These are phyloP conservation scores for Debaryomyces nepalensis DNA, from an alignment of 1,139 yeast genomes.

Conservation along the genomic window DNA sequence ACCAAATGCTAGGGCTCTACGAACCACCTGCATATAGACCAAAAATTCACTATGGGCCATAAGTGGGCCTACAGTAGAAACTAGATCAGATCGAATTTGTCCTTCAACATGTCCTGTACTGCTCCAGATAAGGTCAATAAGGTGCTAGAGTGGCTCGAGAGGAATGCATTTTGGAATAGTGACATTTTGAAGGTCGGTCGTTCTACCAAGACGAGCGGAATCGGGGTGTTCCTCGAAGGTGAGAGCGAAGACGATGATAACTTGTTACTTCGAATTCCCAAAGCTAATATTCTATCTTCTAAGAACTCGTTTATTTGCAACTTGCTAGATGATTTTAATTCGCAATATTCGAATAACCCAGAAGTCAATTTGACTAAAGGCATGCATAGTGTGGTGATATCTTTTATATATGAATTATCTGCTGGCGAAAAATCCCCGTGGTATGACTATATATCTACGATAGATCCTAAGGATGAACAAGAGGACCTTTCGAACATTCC, in stretches of 20 bases:
- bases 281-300: slow-evolving; percentile 56
- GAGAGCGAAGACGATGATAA: slow-evolving; percentile 34
- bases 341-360: slow-evolving; percentile 35
- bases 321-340: slow-evolving; percentile 64
- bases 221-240: slow-evolving; percentile 65
- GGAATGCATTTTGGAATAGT: slow-evolving; percentile 55
- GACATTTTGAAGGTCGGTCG: slow-evolving; percentile 47
- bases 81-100: background rate
- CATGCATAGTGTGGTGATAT: slow-evolving; percentile 66
- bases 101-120: slow-evolving; percentile 20
- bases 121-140: slow-evolving; percentile 12
- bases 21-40: background rate
- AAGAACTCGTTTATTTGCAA: slow-evolving; percentile 71
- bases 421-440: slow-evolving; percentile 70
- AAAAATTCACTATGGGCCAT: slow-evolving; percentile 2
- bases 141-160: slow-evolving; percentile 48
- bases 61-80: slow-evolving; percentile 1
- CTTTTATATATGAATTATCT: slow-evolving; percentile 70
- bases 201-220: slow-evolving; percentile 61
- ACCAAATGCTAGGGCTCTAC: slow-evolving; percentile 3
- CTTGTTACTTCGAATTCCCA: slow-evolving; percentile 52
- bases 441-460: slow-evolving; percentile 64
- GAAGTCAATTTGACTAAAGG: slow-evolving; percentile 51
- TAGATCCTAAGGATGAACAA: slow-evolving; percentile 42
- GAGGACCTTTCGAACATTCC: slow-evolving; percentile 45